Evolutionary conservation across 768 basidiomycete species (phyloP).

Genomic region (Kondoa malvinella): DNA sequence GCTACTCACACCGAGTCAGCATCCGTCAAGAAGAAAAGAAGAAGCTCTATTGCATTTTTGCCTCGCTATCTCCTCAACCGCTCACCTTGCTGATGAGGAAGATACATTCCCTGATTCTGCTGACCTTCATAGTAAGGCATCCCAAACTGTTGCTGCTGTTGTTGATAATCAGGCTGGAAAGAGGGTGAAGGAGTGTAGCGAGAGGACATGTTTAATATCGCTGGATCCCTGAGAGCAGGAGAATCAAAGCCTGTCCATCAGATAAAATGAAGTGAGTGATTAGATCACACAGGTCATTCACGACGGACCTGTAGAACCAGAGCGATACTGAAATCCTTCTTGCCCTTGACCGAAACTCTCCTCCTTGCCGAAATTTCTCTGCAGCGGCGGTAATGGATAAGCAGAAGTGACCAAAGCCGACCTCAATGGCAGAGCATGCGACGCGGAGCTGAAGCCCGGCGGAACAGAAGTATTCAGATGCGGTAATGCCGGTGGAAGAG

Average conservation of each 20-base stretch:
- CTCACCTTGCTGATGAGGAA: background rate
- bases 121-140: background rate
- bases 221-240: background rate
- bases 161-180: background rate
- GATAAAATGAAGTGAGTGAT: background rate
- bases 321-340: background rate
- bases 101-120: background rate
- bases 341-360: background rate
- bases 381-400: constrained; percentile 14
- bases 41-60: background rate
- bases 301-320: background rate
- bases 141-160: background rate
- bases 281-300: background rate
- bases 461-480: background rate
- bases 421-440: constrained; percentile 44
- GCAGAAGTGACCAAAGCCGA: constrained; percentile 2
- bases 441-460: constrained; percentile 32
- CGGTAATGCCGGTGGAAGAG: background rate
- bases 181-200: background rate
- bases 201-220: constrained; percentile 3
- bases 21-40: background rate
- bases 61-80: background rate
- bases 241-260: background rate
- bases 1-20: background rate
- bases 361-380: background rate